Conservation (phyloP, 768 basidiomycete species). For the Trametes villosa region DNA sequence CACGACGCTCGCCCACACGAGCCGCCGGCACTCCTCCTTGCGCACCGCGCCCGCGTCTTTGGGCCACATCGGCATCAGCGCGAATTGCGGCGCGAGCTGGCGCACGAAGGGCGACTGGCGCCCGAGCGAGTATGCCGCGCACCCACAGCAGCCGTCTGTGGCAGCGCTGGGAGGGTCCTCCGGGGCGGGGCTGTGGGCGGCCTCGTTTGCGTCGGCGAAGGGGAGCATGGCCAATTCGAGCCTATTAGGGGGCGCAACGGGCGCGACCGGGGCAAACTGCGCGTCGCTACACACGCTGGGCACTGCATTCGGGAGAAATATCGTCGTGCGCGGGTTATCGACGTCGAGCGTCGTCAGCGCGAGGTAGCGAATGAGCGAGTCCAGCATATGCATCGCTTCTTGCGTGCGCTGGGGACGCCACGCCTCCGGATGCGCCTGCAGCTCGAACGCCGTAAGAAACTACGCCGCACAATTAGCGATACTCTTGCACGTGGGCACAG, state of each 20-base stretch:
- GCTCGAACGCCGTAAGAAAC: constrained; percentile 73
- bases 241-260: constrained; percentile 67
- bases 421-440: constrained; percentile 68
- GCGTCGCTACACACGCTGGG: constrained; percentile 2
- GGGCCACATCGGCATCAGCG: constrained; percentile 65
- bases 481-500: too few relatives aligned
- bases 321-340: constrained; percentile 47
- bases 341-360: constrained; percentile 63
- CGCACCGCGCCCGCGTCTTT: constrained; percentile 57
- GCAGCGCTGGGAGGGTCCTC: too few relatives aligned
- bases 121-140: constrained; percentile 51
- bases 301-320: constrained; percentile 15
- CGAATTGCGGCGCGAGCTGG: constrained; percentile 65
- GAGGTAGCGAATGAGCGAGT: constrained; percentile 64
- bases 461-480: constrained; percentile 31
- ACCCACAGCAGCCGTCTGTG: constrained; percentile 26
- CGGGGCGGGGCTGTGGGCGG: background rate
- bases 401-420: constrained; percentile 50
- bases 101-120: constrained; percentile 49
- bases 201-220: background rate
- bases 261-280: constrained; percentile 46
- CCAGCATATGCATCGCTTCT: constrained; percentile 63
- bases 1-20: constrained; percentile 73
- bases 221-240: constrained; percentile 7
- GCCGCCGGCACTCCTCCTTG: constrained; percentile 70